Evolutionary conservation across 2,329 filamentous ascomycete species (phyloP), one percentile per base, ranked within the genome.

Genomic region (Aspergillus luchuensis): DNA sequence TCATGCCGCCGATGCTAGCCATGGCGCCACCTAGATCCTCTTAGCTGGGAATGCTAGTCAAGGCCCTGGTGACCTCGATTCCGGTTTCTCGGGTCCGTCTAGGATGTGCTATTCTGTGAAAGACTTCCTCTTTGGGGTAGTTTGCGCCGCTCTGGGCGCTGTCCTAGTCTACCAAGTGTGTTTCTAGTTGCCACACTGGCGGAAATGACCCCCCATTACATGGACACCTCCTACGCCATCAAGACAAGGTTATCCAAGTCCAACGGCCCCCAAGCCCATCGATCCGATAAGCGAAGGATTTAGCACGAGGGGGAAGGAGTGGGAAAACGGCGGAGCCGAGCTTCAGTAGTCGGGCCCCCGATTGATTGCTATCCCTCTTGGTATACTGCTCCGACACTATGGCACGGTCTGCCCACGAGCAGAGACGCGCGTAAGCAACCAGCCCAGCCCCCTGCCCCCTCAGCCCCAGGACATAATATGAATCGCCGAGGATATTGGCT

Each of bases 231-330:
- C 33, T 36, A 21, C 8, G 25, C 47, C 47, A 50, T 50, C 47
- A 19, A 50, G 47, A 50, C 47, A 50, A 50, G 47, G 47, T 50
- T 50, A 50, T 17, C n/a, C n/a, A 41, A 38, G 39, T 53, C 47
- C 54, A 54, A 56, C 58, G 56, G 56, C 49, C 58, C 39, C 53
- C 58, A 54, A 61, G 56, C 58, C 45, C 45, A 56, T 38, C 50
- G 49, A 62, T 63, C 33, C 59, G 61, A 64, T 65, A 61, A 58
- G 59, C 53, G 53, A 56, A 47, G 53, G 36, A 50, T 50, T 30
- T 33, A 50, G 47, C 47, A 50, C 47, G 47, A 50, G 47, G 25
- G 47, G 23, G 7, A 15, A 15, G 11, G 43, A 15, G 21, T 13
- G 45, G 45, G 45, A 23, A 28, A 49, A 49, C 23, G 45, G 45